Evolutionary conservation across 208 protist genomes (phyloP), one percentile per base, ranked within the genome.

Genomic region (Novymonas esmeraldas): DNA sequence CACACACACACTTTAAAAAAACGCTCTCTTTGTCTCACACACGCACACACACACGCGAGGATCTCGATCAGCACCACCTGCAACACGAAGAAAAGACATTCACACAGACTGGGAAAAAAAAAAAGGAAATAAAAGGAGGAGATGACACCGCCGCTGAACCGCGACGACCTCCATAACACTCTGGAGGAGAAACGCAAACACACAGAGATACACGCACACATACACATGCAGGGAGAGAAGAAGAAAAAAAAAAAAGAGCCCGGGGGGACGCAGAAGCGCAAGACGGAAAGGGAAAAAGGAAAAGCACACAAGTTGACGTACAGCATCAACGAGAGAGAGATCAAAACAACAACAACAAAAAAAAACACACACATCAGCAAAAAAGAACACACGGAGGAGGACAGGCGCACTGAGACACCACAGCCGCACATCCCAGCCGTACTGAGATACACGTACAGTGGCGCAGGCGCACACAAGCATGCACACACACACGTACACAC

Each of bases 161-260:
- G n/a, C 44, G 44, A 49, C 4, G 6, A 14, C n/a, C n/a, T n/a
- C n/a, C n/a, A n/a, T n/a, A n/a, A n/a, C n/a, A n/a, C n/a, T n/a
- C n/a, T n/a, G n/a, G n/a, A 45, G 33, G 16, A 49, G 11, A 42
- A 44, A 52, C 16, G n/a, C 2, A 55, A 65, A 56, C 24, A 39
- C 41, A 65, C 20, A 41, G 34, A 29, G 36, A 10, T 13, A 49
- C 22, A 41, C 26, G 26, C 24, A 22, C 6, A 6, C 16, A 34
- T 13, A 63, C 50, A 3, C 20, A 63, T 24, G 44, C 39, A 52
- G 29, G 20, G 20, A 20, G 41, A 51, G n/a, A 0, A 18, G 24
- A 31, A 28, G 34, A 45, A 63, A 18, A 42, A 55, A 45, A 55
- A 54, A 62, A 55, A 26, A 34, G 18, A 45, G 16, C 5, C 46